Conservation (phyloP, 306 rosid species). For the Rosa persica region DNA sequence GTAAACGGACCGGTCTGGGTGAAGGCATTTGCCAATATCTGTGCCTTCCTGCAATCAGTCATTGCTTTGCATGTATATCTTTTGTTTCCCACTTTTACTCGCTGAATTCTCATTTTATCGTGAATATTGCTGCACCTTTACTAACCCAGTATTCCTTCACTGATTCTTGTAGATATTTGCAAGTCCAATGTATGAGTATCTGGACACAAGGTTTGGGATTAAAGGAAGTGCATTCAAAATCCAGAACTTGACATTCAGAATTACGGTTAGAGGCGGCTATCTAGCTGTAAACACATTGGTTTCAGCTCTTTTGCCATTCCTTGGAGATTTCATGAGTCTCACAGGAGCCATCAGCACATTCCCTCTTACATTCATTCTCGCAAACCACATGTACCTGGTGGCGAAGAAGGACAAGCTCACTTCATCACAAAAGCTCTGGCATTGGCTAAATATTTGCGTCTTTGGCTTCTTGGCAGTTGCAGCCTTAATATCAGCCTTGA, state of each 20-base stretch:
- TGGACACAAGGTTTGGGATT: conserved; percentile 74
- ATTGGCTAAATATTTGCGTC: conserved; percentile 83
- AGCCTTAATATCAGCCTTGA: conserved; percentile 72
- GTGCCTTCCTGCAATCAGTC: conserved; percentile 91
- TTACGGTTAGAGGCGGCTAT: conserved; percentile 81
- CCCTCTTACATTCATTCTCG: conserved; percentile 93
- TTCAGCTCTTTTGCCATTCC: conserved; percentile 86
- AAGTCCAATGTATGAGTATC: conserved; percentile 91
- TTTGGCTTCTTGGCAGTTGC: conserved; percentile 70
- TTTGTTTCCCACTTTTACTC: background rate
- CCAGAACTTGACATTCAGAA: conserved; percentile 63
- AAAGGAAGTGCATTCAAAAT: conserved; percentile 62
- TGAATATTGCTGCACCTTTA: conserved; percentile 4
- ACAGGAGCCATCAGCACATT: conserved; percentile 96
- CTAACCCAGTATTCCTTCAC: conserved; percentile 17
- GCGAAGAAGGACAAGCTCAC: conserved; percentile 69
- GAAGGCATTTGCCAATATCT: conserved; percentile 61
- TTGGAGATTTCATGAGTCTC: conserved; percentile 97
- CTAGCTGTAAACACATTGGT: conserved; percentile 65
- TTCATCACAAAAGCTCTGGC: conserved; percentile 73
- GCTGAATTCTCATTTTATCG: background rate
- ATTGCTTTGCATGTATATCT: conserved; percentile 75
- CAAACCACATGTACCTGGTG: conserved; percentile 83
- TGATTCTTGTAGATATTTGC: conserved; percentile 72
- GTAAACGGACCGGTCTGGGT: conserved; percentile 85